A percentile compares a stretch with the other conserved stretches of the same genome.
These are phyloP conservation scores for Fraxinus velutina DNA, from an alignment of 305 asterid species.

Conservation along the genomic window DNA sequence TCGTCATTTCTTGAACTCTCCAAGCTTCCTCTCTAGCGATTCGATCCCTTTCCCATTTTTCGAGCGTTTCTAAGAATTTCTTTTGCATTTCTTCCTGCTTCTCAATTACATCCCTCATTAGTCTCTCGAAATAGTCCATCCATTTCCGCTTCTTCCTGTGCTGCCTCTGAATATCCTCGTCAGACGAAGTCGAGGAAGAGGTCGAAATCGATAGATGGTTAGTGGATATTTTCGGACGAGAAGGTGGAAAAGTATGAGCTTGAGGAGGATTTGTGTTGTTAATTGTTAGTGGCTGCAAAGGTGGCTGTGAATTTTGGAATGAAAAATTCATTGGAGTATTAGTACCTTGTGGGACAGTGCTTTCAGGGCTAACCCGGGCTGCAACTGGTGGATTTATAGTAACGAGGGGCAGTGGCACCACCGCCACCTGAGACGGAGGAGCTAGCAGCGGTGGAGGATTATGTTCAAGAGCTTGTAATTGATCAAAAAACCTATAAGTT, in stretches of 20 bases:
- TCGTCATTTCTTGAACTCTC: constrained; percentile 54
- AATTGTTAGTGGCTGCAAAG: constrained; percentile 23
- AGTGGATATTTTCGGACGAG: constrained; percentile 19
- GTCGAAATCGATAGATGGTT: not conserved
- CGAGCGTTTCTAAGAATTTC: constrained; percentile 50
- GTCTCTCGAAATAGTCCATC: constrained; percentile 63
- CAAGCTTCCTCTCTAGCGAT: constrained; percentile 59
- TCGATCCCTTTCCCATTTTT: constrained; percentile 52
- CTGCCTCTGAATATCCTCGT: not conserved
- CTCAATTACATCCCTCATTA: constrained; percentile 43
- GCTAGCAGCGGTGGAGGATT: constrained; percentile 38
- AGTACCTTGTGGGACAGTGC: constrained; percentile 10
- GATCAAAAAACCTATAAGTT: constrained; percentile 77
- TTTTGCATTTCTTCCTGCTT: constrained; percentile 66
- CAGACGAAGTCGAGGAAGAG: not conserved
- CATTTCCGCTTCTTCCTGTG: constrained; percentile 62
- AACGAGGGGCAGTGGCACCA: constrained; percentile 24
- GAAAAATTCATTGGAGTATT: constrained; percentile 20
- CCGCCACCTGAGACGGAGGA: constrained; percentile 17
- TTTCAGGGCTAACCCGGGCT: constrained; percentile 40
- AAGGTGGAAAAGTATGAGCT: not conserved
- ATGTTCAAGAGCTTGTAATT: constrained; percentile 67
- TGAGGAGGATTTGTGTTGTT: constrained; percentile 28
- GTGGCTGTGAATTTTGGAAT: constrained; percentile 22
- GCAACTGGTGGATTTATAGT: not conserved